Conservation (phyloP, 2,329 filamentous ascomycete species). For the Ophiostoma himal-ulmi region DNA sequence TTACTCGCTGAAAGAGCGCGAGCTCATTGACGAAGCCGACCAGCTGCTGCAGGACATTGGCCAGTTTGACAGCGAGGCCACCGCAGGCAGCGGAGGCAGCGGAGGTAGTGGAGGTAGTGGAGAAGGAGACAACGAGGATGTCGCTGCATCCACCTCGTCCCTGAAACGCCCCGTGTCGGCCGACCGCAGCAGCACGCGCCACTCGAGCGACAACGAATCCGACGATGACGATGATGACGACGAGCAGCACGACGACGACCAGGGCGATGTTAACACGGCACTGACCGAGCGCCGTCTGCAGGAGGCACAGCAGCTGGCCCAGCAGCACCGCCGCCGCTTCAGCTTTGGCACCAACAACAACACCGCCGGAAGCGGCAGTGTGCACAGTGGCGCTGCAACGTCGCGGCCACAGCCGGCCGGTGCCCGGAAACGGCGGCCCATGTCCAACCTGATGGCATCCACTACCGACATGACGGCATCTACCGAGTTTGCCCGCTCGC, state of each 20-base stretch:
- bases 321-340: slow-evolving; percentile 35
- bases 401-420: background rate
- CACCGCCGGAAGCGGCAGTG: slow-evolving; percentile 13
- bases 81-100: slow-evolving; percentile 12
- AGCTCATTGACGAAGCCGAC: slow-evolving; percentile 76
- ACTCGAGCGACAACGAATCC: slow-evolving; percentile 51
- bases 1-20: slow-evolving; percentile 80
- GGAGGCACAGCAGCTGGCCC: slow-evolving; percentile 19
- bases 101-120: background rate
- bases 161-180: slow-evolving; percentile 16
- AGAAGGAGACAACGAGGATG: background rate
- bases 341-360: slow-evolving; percentile 29
- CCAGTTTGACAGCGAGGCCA: slow-evolving; percentile 52
- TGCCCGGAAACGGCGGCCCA: background rate
- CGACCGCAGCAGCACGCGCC: slow-evolving; percentile 38
- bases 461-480: slow-evolving; percentile 55
- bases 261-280: slow-evolving; percentile 54
- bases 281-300: slow-evolving; percentile 36
- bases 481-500: slow-evolving; percentile 53
- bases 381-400: background rate
- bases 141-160: background rate
- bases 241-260: slow-evolving; percentile 54
- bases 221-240: slow-evolving; percentile 41
- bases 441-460: slow-evolving; percentile 36
- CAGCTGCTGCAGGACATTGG: slow-evolving; percentile 70